Conservation (phyloP, 2,329 filamentous ascomycete genomes). For the Elsinoe arachidis region DNA sequence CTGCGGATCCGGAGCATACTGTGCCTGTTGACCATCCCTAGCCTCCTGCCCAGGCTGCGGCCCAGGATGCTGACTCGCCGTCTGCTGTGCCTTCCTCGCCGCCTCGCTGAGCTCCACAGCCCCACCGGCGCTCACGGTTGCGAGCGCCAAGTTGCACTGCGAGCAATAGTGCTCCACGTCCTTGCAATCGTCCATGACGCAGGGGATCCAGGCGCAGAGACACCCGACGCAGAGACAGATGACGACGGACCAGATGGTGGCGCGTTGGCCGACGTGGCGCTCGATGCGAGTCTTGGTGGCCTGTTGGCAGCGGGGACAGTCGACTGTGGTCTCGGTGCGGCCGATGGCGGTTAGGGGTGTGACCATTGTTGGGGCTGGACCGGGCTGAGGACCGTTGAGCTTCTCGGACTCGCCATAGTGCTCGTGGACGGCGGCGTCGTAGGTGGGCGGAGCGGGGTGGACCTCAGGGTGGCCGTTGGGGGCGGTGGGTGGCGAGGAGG, state of each 20-base stretch:
- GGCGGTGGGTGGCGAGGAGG: neutral
- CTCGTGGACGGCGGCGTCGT: conserved; percentile 2
- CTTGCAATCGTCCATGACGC: conserved; percentile 14
- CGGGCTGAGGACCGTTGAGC: neutral
- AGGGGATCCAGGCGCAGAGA: conserved; percentile 12
- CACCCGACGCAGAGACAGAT: conserved; percentile 13
- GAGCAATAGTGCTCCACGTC: conserved; percentile 12
- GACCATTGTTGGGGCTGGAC: neutral
- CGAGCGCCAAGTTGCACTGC: conserved; percentile 8
- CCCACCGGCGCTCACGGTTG: conserved; percentile 4
- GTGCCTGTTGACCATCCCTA: neutral
- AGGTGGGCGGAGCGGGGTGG: neutral
- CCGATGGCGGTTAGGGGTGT: conserved; percentile 10
- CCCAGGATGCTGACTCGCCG: neutral
- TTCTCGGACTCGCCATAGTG: conserved; percentile 8
- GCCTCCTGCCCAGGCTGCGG: neutral
- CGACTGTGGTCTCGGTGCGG: conserved; percentile 7
- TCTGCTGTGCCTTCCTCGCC: conserved; percentile 4
- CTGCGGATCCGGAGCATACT: neutral
- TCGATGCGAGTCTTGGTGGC: conserved; percentile 12
- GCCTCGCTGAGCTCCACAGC: neutral
- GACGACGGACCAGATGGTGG: conserved; percentile 10
- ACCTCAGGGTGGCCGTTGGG: neutral
- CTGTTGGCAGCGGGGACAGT: conserved; percentile 10
- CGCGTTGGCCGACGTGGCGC: conserved; percentile 5